Conservation (phyloP, 1,284 basidiomycete genomes). For the Sanguinoderma infundibulare region DNA sequence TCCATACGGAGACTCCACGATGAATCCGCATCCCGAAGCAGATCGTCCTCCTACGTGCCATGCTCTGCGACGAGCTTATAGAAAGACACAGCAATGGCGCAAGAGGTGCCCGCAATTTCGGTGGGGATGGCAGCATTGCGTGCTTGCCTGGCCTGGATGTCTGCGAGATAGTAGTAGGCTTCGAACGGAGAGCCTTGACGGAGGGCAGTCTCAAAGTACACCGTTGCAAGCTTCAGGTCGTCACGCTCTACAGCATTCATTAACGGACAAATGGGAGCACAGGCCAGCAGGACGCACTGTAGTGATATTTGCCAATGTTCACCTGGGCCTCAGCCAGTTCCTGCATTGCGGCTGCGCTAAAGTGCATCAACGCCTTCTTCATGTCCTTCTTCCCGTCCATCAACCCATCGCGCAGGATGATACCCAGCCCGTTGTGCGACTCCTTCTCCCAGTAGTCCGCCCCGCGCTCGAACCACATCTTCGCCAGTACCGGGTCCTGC, state of each 20-base stretch:
- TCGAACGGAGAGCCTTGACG: constrained; percentile 89
- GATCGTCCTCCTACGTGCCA: constrained; percentile 86
- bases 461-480: constrained; percentile 94
- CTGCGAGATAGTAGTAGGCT: constrained; percentile 89
- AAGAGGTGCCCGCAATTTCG: constrained; percentile 66
- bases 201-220: constrained; percentile 83
- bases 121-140: constrained; percentile 45
- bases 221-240: constrained; percentile 65
- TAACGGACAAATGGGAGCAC: constrained; percentile 6
- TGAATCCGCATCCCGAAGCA: constrained; percentile 82
- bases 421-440: constrained; percentile 87
- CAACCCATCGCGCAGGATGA: constrained; percentile 91
- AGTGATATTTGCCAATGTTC: constrained; percentile 86
- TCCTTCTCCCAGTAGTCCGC: constrained; percentile 84
- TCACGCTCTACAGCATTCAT: constrained; percentile 52
- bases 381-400: constrained; percentile 68
- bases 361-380: constrained; percentile 72
- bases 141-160: constrained; percentile 71
- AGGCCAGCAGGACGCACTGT: constrained; percentile 54
- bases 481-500: constrained; percentile 77
- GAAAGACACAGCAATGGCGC: constrained; percentile 86
- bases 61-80: constrained; percentile 90
- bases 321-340: constrained; percentile 92
- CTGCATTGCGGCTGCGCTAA: constrained; percentile 82
- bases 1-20: constrained; percentile 79